Percentiles rank a stretch among this genome's conserved stretches.
phyloP scores from a whole-genome alignment of 2,329 filamentous ascomycete species.

The Talaromyces sp. region DNA sequence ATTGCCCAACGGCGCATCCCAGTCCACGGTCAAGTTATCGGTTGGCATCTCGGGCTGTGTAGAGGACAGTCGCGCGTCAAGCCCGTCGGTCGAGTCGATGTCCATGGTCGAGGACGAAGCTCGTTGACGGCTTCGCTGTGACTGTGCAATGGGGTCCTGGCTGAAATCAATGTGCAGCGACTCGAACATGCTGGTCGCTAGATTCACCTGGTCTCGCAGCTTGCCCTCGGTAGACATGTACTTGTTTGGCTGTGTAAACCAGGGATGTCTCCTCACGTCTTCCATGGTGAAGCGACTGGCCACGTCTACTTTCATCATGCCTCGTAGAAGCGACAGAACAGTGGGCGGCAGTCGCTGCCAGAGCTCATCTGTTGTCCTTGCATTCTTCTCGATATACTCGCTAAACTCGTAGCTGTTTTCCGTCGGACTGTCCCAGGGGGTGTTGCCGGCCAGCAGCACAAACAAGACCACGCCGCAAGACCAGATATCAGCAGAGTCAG shows the following conservation, averaged over 20 bases:
- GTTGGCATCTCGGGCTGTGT: slow-evolving; percentile 79
- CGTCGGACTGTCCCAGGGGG: slow-evolving; percentile 93
- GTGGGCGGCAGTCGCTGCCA: slow-evolving; percentile 73
- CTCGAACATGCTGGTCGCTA: slow-evolving; percentile 95
- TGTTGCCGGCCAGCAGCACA: slow-evolving; percentile 90
- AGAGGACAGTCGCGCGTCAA: slow-evolving; percentile 57
- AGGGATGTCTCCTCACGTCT: slow-evolving; percentile 83
- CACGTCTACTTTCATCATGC: slow-evolving; percentile 83
- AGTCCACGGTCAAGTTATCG: slow-evolving; percentile 73
- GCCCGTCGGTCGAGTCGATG: slow-evolving; percentile 30
- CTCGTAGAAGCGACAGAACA: slow-evolving; percentile 74
- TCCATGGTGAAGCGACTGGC: slow-evolving; percentile 74
- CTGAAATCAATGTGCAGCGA: slow-evolving; percentile 83
- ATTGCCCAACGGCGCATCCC: slow-evolving; percentile 64
- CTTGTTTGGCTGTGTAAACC: slow-evolving; percentile 80
- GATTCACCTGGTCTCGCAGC: slow-evolving; percentile 68
- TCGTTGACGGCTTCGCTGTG: slow-evolving; percentile 28
- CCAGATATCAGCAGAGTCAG: slow-evolving; percentile 89
- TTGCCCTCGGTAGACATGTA: slow-evolving; percentile 69
- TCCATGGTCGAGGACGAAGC: slow-evolving; percentile 59
- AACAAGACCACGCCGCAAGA: slow-evolving; percentile 98
- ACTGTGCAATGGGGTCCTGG: slow-evolving; percentile 52
- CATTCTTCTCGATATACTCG: slow-evolving; percentile 74
- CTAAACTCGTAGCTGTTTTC: slow-evolving; percentile 81
- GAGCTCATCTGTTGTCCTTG: slow-evolving; percentile 76